Base-by-base conservation (phyloP, 257 asterid species). In the Ballota nigra region DNA sequence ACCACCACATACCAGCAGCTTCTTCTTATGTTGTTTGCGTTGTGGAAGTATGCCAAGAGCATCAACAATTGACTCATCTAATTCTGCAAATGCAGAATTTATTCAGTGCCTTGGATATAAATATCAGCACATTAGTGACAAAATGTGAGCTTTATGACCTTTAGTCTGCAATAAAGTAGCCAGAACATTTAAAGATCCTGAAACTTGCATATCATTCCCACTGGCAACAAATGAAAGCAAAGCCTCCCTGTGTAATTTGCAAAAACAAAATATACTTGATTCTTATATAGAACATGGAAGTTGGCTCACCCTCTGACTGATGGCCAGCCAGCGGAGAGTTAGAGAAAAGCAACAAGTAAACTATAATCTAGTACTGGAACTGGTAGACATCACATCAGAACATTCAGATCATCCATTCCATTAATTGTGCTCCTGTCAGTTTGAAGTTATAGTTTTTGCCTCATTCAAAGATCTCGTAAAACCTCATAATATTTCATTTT, bases 41-140 rank as follows among this genome's bases (percentile, higher is more conserved):
- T 92, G 97, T 53, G 98, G 99, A 72, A 95, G 97, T 80, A 95
- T 88, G 69, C 99, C 99, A 78, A 94, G 93, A 76, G 98, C 98
- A 74, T 94, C 99, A 74, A 91, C 90, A 84, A 87, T 94, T 49
- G 96, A 86, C 79, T 94, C 99, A 69, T 94, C 96, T 81, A 94
- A 82, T 83, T 94, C 99, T 94, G 91, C 79, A 83, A 61, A 57
- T 70, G 70, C 41, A 76, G 28, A 59, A 38, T 58, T 61, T 68
- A 63, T 22, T 80, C 67, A 79, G 77, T 63, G 65, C 60, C 53
- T 56, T 40, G 72, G 63, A 40, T 33, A 60, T 11, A 73, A 68
- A 77, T 70, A 79, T 63, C 76, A 73, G 77, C 51, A 10, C 53
- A 68, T 61, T 33, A 76, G 77, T 55, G 62, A 69, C 55, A 73